These are phyloP conservation scores for Perkinsus marinus DNA, from an alignment of 169 alveolate species.

Conservation along the genomic window DNA sequence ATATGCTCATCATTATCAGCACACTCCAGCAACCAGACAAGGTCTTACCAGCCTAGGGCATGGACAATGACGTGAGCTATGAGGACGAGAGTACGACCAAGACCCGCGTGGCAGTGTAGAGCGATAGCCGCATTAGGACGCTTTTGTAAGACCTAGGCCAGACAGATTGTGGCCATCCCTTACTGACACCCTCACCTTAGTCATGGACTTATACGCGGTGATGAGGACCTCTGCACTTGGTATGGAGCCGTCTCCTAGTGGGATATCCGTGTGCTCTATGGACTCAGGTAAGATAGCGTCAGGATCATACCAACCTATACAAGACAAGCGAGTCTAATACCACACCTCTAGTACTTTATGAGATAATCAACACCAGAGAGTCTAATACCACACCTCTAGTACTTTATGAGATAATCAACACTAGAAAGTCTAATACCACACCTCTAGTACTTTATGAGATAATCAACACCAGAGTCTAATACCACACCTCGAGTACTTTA, in stretches of 20 bases:
- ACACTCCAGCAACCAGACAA: background rate
- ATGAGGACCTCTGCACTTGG: background rate
- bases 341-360: too few relatives aligned
- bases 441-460: too few relatives aligned
- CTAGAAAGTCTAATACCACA: too few relatives aligned
- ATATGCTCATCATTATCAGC: background rate
- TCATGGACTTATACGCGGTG: background rate
- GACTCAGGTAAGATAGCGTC: background rate
- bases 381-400: too few relatives aligned
- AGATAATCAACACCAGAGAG: too few relatives aligned
- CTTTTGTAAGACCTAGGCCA: background rate
- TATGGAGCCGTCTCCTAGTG: background rate
- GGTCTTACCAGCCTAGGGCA: background rate
- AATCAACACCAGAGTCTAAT: too few relatives aligned
- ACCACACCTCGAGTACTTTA: too few relatives aligned
- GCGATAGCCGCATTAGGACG: background rate
- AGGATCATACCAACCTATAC: background rate
- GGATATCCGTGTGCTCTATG: background rate
- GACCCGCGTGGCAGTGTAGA: background rate
- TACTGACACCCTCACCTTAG: background rate
- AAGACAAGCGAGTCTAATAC: too few relatives aligned
- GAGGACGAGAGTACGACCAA: background rate
- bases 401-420: too few relatives aligned
- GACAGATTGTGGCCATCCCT: background rate
- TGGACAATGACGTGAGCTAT: background rate